Evolutionary conservation across 139 green algal genomes (phyloP).

Genomic region (Marvania coccoides): DNA sequence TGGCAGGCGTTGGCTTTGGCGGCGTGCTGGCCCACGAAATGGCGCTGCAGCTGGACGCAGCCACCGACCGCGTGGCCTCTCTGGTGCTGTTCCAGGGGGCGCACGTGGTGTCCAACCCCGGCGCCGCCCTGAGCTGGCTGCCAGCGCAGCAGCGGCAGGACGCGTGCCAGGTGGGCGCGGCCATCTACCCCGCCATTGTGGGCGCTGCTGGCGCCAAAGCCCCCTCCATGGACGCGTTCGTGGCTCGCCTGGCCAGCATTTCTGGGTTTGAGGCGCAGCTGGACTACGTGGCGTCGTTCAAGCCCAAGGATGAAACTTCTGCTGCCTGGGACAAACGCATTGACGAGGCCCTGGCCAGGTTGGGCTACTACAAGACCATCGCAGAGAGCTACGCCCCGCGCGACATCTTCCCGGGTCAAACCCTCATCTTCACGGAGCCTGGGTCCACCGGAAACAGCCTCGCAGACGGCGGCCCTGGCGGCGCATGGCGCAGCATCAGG

Average conservation of each 20-base stretch:
- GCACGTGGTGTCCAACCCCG: neutral
- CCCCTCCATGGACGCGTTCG: conserved; percentile 19
- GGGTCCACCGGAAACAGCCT: neutral
- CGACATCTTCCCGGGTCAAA: conserved; percentile 32
- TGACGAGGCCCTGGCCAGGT: conserved; percentile 15
- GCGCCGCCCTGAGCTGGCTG: conserved; percentile 7
- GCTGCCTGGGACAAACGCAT: conserved; percentile 18
- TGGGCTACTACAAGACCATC: conserved; percentile 49
- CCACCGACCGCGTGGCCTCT: conserved; percentile 30
- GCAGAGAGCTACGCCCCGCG: conserved; percentile 17
- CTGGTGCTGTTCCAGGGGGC: conserved; percentile 39
- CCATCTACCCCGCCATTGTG: conserved; percentile 16
- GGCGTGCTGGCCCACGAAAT: conserved; percentile 63
- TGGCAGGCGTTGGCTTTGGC: conserved; percentile 51
- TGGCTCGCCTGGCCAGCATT: conserved; percentile 10
- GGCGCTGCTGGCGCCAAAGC: neutral
- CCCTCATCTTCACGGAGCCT: conserved; percentile 25
- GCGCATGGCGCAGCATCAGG: conserved; percentile 3
- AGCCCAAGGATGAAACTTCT: conserved; percentile 7
- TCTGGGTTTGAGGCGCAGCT: conserved; percentile 43
- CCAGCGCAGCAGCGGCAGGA: neutral
- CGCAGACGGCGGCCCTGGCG: neutral
- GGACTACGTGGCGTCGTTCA: conserved; percentile 47
- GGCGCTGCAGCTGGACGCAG: conserved; percentile 38
- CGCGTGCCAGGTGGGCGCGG: conserved; percentile 13